Percentiles rank a stretch among this genome's conserved stretches.
Conservation (phyloP, 2,329 filamentous ascomycete genomes). For the Capronia coronata region DNA sequence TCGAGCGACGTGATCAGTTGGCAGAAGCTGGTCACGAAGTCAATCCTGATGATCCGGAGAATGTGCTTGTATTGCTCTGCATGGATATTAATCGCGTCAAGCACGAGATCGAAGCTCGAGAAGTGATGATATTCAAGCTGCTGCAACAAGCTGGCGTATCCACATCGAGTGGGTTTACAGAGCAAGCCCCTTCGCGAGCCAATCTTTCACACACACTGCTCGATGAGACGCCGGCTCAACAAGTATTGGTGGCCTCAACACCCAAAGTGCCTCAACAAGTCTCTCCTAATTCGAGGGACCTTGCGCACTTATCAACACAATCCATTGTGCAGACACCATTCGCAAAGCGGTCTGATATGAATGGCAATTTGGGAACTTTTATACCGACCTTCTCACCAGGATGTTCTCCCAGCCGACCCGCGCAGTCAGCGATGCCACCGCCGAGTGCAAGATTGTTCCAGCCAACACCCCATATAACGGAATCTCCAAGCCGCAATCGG, state of each 20-base stretch:
- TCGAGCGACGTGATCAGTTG: conserved; percentile 32
- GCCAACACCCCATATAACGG: background rate
- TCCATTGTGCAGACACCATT: conserved; percentile 22
- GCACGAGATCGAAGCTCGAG: conserved; percentile 17
- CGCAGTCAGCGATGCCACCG: background rate
- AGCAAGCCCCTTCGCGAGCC: background rate
- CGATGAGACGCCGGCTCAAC: conserved; percentile 6
- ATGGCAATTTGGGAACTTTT: background rate
- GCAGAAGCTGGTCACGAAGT: conserved; percentile 24
- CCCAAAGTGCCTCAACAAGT: conserved; percentile 14
- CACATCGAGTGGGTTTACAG: conserved; percentile 3
- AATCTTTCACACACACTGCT: background rate
- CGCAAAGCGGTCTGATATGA: conserved; percentile 1
- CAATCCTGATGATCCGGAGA: conserved; percentile 19
- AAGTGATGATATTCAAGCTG: conserved; percentile 13
- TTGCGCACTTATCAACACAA: conserved; percentile 13
- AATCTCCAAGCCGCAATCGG: background rate
- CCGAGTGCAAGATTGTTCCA: background rate
- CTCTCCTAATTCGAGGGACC: background rate
- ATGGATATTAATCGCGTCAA: conserved; percentile 18
- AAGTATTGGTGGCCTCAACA: conserved; percentile 27
- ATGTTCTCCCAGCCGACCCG: background rate
- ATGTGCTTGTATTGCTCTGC: conserved; percentile 15
- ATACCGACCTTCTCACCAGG: conserved; percentile 1
- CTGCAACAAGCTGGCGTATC: conserved; percentile 20